Evolutionary conservation across 225 moss, liverwort and hornwort genomes (phyloP), one percentile per base, ranked within the genome.

Genomic region (Sphagnum tenellum): DNA sequence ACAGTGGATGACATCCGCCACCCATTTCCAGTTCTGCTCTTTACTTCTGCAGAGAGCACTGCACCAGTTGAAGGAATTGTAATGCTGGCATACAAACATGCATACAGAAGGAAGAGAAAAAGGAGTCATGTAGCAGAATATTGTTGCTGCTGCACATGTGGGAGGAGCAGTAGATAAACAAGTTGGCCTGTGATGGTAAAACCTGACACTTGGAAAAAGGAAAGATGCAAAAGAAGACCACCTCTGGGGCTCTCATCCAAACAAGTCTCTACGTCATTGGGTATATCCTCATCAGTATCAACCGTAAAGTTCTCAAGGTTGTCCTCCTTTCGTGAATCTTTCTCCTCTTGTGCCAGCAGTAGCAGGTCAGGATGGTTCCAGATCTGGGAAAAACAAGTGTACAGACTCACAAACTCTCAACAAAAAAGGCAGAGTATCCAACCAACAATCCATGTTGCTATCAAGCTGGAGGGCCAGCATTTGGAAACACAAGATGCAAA

Each of bases 341-440:
- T 87, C 66, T 83, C 78, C 64, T 93, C 90, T 79, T 93, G 80
- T 29, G 89, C 83, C 65, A 83, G 54, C 64, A 86, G 78, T 57
- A 98, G 90, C 59, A 98, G 76, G 67, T 93, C 89, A 50, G 98
- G 98, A 76, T 98, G 98, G 74, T 98, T 98, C 98, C 98, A 98
- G 73, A 93, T 73, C 98, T 29, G 29, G 29, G 29, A 29, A 29
- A 29, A 29, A 29, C 29, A 29, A 29, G 29, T 29, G 29, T 29
- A 29, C 29, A 29, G 29, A 0, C 29, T 0, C 29, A 29, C 0
- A 29, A 29, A 29, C 1, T 29, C 29, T 29, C 29, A 29, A 29
- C 29, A 29, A 29, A 29, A 29, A 29, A 29, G 29, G 29, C 29
- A 29, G 29, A 29, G 29, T 0, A 29, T 29, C 29, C 29, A 29